A percentile compares a stretch with the other conserved stretches of the same genome.
These are phyloP conservation scores for Microbotryomycetes sp. DNA, from an alignment of 1,284 basidiomycete genomes.

Conservation along the genomic window DNA sequence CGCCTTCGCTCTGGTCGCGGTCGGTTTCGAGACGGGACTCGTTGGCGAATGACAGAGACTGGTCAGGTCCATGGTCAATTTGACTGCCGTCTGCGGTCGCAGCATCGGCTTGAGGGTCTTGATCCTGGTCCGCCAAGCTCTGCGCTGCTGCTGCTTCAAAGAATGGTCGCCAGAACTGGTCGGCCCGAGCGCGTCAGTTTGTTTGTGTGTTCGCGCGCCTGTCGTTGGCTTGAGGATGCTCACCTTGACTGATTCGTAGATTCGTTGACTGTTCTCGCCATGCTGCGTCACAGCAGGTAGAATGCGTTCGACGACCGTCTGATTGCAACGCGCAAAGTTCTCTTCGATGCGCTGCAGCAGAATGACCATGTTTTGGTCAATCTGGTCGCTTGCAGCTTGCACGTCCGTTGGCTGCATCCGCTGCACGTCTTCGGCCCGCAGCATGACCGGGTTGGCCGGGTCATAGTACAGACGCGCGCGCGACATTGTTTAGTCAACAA, in stretches of 20 bases:
- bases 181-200: background rate
- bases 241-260: slow-evolving; percentile 35
- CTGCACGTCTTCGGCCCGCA: slow-evolving; percentile 22
- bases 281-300: slow-evolving; percentile 31
- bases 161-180: slow-evolving; percentile 34
- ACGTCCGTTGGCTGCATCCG: slow-evolving; percentile 26
- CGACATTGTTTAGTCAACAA: background rate
- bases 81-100: background rate
- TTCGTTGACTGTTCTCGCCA: slow-evolving; percentile 30
- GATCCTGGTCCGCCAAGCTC: slow-evolving; percentile 8
- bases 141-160: slow-evolving; percentile 33
- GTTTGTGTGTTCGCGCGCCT: background rate
- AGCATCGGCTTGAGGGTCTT: slow-evolving; percentile 10
- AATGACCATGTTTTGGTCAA: slow-evolving; percentile 33
- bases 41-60: slow-evolving; percentile 6
- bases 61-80: background rate
- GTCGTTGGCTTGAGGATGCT: background rate
- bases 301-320: slow-evolving; percentile 28
- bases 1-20: background rate
- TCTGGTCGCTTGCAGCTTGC: slow-evolving; percentile 31
- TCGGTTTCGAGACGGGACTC: background rate
- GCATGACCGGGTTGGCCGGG: slow-evolving; percentile 22
- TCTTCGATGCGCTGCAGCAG: slow-evolving; percentile 32
- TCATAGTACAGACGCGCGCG: slow-evolving; percentile 21
- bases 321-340: slow-evolving; percentile 27